Conservation (phyloP, 768 basidiomycete genomes). For the Amyloporia xantha region DNA sequence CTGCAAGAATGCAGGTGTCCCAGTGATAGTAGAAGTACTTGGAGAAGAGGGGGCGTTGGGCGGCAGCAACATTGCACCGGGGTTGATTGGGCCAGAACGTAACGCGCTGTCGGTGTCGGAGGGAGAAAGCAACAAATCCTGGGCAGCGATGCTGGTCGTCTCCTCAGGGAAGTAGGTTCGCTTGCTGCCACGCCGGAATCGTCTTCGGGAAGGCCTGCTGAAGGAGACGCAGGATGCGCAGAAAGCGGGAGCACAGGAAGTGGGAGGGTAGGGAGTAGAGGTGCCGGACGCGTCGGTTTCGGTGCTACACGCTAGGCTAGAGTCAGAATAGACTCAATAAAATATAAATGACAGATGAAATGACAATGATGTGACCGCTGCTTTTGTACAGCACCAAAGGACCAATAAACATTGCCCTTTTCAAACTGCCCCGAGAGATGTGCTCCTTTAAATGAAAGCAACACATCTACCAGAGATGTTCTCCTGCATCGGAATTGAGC, state of each 20-base stretch:
- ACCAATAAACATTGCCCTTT: too few species aligned
- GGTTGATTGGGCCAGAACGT: conserved; percentile 11
- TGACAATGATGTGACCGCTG: too few species aligned
- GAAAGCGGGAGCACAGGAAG: conserved; percentile 27
- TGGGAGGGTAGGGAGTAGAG: conserved; percentile 51
- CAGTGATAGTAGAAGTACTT: neutral
- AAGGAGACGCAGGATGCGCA: conserved; percentile 6
- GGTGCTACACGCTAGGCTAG: conserved; percentile 36
- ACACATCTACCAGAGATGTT: too few species aligned
- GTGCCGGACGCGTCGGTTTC: conserved; percentile 31
- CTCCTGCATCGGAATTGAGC: too few species aligned
- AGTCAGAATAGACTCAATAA: too few species aligned
- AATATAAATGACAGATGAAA: too few species aligned
- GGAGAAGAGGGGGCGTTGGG: conserved; percentile 22
- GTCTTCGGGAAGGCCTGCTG: conserved; percentile 9
- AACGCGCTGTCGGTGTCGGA: conserved; percentile 23
- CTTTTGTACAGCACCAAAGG: too few species aligned
- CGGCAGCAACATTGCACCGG: conserved; percentile 24
- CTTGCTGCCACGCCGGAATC: neutral
- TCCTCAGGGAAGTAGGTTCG: neutral
- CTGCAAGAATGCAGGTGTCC: conserved; percentile 28
- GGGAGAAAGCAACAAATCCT: conserved; percentile 36
- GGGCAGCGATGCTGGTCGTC: conserved; percentile 19
- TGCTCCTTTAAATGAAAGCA: too few species aligned
- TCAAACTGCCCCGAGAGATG: too few species aligned